Percentiles rank a stretch among this genome's conserved stretches.
phyloP scores from a whole-genome alignment of 345 rosid species.

The Salix arbutifolia region DNA sequence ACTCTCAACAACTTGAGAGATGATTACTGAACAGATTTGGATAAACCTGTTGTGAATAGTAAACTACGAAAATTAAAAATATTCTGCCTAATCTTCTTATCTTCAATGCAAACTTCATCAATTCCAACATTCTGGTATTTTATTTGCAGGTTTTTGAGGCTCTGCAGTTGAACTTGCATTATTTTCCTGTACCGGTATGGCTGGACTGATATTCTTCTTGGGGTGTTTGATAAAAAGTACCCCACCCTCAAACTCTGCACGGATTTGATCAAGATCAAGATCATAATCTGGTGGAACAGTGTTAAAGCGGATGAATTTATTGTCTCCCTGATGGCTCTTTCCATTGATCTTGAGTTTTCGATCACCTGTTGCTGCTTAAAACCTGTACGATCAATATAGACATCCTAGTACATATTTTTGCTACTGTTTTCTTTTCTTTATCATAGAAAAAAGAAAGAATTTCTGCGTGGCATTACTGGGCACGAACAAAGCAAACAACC shows the following conservation, averaged over 20 bases:
- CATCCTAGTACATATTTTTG: not conserved
- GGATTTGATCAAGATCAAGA: not conserved
- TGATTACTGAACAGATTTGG: too few relatives aligned
- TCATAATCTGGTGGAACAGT: constrained; percentile 29
- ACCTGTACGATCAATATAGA: constrained; percentile 9
- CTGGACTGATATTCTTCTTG: constrained; percentile 11
- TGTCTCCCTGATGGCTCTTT: constrained; percentile 22
- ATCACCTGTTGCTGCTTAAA: constrained; percentile 34
- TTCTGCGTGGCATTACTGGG: too few relatives aligned
- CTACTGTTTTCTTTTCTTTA: too few relatives aligned
- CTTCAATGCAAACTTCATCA: too few relatives aligned
- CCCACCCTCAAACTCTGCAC: constrained; percentile 31
- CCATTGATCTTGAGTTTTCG: constrained; percentile 35
- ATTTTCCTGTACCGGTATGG: not conserved
- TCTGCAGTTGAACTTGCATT: not conserved
- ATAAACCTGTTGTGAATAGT: too few relatives aligned
- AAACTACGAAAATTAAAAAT: too few relatives aligned
- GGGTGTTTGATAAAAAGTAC: constrained; percentile 31
- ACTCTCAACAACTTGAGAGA: too few relatives aligned
- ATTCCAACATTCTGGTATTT: not conserved
- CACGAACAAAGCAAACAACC: not conserved
- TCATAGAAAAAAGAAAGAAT: too few relatives aligned
- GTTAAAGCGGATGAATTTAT: constrained; percentile 30
- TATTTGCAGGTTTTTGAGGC: not conserved
- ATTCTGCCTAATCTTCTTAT: too few relatives aligned